Evolutionary conservation across 306 rosid species (phyloP), one percentile per base, ranked within the genome.

Genomic region (Sicyos baderoa): DNA sequence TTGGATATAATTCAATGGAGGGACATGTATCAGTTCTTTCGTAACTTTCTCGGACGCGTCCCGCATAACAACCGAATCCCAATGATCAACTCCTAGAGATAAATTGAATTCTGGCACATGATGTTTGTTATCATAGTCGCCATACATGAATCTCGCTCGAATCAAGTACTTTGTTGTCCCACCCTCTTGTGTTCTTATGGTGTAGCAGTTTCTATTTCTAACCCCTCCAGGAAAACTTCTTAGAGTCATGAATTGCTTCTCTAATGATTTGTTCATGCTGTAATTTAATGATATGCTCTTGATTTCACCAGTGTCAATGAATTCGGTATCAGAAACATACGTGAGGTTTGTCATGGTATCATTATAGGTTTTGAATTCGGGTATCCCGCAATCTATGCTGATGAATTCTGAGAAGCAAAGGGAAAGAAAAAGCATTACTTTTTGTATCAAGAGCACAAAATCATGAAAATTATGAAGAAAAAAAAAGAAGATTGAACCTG

Each of bases 131-230:
- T 74, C 79, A 18, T 79, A 74, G 78, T 79, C 63, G 8, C 79
- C 82, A 17, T 79, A 63, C 76, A 79, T 45, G 53, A 79, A 79
- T 9, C 73, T 47, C 3, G 69, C 76, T 42, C 75, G 68, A 59
- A 79, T 79, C 76, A 79, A 59, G 51, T 79, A 79, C 54, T n/a
- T 66, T 3, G 18, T 9, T 47, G 47, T 25, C 67, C 66, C 65
- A 27, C 75, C 68, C 14, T 18, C 10, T 9, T 54, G 9, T 19
- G 56, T 67, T 35, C n/a, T 53, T 45, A 79, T 74, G n/a, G 62
- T 69, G 76, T 74, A 78, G 62, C 82, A 74, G 49, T 60, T 78
- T 54, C 40, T 35, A 2, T 35, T 35, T 25, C 49, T 78, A 16
- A 5, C 2, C 45, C 74, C 81, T 7, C 44, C 13, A 49, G 79